Evolutionary conservation across 768 basidiomycete species (phyloP), one percentile per base, ranked within the genome.

Genomic region (Dictyophora rubrovolvata): DNA sequence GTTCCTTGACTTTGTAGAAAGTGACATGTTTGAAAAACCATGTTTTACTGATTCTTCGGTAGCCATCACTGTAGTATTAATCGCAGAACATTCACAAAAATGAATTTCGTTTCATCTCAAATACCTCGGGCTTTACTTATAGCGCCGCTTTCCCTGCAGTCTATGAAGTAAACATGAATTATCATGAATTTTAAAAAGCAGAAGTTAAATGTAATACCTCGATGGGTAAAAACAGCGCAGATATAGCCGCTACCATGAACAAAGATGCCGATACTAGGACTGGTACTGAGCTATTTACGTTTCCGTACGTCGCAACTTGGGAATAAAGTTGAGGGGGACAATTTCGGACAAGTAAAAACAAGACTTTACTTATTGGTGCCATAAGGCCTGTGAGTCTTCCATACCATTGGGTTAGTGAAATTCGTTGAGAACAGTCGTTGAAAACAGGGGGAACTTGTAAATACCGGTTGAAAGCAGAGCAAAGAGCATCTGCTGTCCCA

Each of bases 401-500:
- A 42, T 14, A 12, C 12, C n/a, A n/a, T 42, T 42, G n/a, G 28
- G 7, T 28, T n/a, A 42, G n/a, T 14, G 14, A n/a, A n/a, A n/a
- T n/a, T n/a, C n/a, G n/a, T n/a, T n/a, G n/a, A n/a, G n/a, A n/a
- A n/a, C n/a, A n/a, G n/a, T n/a, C n/a, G n/a, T n/a, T n/a, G n/a
- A n/a, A n/a, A n/a, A n/a, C n/a, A n/a, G n/a, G n/a, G n/a, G n/a
- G n/a, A n/a, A n/a, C n/a, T n/a, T 22, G 2, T 10, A 59, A 48
- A 36, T 50, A 59, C 57, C 77, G 72, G 64, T 81, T 81, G 63
- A 80, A 71, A 16, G 73, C 76, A 61, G 73, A 73, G 62, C 68
- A 76, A 63, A 74, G 74, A 2, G 79, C 80, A 57, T 79, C 77
- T 10, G 79, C 80, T 0, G 80, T 80, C 1, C 81, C 81, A 36